Conservation (phyloP, 208 protist genomes). For the Crithidia brevicula region DNA sequence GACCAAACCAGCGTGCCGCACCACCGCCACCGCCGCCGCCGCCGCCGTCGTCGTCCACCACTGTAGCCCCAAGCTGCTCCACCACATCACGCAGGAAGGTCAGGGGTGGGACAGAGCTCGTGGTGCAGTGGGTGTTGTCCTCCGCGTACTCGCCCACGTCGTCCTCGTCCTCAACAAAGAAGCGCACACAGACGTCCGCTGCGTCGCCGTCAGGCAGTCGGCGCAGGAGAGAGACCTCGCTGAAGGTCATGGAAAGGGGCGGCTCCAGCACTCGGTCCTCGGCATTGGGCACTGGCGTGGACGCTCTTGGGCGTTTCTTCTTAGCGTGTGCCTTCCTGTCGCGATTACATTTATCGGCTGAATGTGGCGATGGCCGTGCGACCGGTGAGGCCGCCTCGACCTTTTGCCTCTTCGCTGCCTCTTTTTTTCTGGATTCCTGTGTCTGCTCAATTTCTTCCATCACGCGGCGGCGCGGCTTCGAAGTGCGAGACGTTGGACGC, state of each 20-base stretch:
- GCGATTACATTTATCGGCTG: too few relatives aligned
- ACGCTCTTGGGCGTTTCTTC: constrained; percentile 1
- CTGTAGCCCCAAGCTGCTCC: constrained; percentile 56
- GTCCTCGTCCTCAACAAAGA: constrained; percentile 16
- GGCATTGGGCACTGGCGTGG: too few relatives aligned
- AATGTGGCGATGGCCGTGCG: background rate
- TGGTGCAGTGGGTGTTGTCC: too few relatives aligned
- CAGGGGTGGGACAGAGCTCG: background rate
- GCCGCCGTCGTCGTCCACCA: constrained; percentile 9
- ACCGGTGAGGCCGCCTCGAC: background rate
- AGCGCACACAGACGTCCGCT: constrained; percentile 14
- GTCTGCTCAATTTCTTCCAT: too few relatives aligned
- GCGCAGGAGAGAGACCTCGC: constrained; percentile 24
- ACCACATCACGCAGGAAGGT: constrained; percentile 60
- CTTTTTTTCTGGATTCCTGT: background rate
- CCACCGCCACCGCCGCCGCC: background rate
- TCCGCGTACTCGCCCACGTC: background rate
- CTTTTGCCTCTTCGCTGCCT: background rate
- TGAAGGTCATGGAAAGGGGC: constrained; percentile 31
- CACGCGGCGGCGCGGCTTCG: too few relatives aligned
- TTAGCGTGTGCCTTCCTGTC: too few relatives aligned
- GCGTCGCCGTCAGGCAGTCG: constrained; percentile 8
- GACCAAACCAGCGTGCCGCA: constrained; percentile 22
- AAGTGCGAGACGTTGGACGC: too few relatives aligned
- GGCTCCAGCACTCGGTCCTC: background rate